Base-by-base conservation (phyloP, 2,329 filamentous ascomycete species). In the Neurospora crassa region DNA sequence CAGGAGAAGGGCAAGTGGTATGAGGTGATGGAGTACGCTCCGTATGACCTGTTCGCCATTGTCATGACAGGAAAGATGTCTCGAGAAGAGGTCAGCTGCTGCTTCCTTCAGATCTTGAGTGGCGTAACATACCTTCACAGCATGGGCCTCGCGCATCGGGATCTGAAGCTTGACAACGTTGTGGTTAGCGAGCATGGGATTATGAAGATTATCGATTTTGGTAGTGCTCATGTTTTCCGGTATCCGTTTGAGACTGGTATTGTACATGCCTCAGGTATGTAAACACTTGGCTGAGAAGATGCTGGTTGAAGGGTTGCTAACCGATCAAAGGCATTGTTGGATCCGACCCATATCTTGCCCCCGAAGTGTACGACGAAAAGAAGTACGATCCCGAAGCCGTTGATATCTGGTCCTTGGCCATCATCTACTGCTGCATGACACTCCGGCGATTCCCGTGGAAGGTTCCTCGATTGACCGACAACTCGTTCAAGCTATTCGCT, bases 141-240 rank as follows among this genome's bases (percentile, higher is more conserved):
- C 79, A 96, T 97, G 89, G 96, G 96, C 2, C 84, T 99, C 69
- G 94, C 96, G 12, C 96, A 99, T 82, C 90, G 96, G 67, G 96
- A 99, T 84, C 79, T 99, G 77, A 99, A 99, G 82, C 83, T 99
- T 76, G 96, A 99, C 83, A 99, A 99, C 76, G 96, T 99, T 24
- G 96, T 99, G 40, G 94, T 99, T 72, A 98, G 94, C 78, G 92
- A 97, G 78, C 89, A 92, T 78, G 96, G 96, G 2, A 98, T 99
- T 77, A 97, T 99, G 94, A 99, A 99, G 82, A 92, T 99, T 74
- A 99, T 99, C 78, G 96, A 99, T 80, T 99, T 99, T 81, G 96
- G 96, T 37, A 98, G 94, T 82, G 95, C 96, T 0, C 94, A 96
- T 75, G 95, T 99, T 53, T 99, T 97, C 83, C 90, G 92, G 77